phyloP scores from a whole-genome alignment of 1,284 basidiomycete genomes.

The Apiotrichum gracile region DNA sequence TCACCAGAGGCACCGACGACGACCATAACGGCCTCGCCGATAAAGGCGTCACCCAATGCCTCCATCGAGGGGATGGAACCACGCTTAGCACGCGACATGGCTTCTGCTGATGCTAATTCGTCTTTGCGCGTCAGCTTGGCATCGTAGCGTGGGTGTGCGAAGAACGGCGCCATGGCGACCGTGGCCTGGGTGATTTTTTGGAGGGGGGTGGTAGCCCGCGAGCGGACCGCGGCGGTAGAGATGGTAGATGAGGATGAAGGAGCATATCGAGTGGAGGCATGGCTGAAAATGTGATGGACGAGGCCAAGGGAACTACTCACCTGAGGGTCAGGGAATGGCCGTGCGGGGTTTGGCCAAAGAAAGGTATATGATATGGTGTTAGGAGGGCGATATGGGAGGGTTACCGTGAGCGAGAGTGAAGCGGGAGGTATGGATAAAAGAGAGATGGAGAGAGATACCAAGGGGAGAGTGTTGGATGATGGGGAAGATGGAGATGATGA shows the following conservation, averaged over 20 bases:
- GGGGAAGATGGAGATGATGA: no score
- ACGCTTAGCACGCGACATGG: constrained; percentile 18
- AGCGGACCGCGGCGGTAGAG: not conserved
- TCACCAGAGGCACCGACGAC: constrained; percentile 96
- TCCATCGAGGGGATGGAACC: constrained; percentile 76
- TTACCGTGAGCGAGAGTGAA: not conserved
- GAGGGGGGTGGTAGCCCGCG: constrained; percentile 1
- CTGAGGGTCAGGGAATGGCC: constrained; percentile 1
- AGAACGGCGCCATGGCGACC: constrained; percentile 3
- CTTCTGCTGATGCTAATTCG: not conserved
- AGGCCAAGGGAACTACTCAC: not conserved
- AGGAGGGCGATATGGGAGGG: not conserved
- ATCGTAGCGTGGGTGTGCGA: constrained; percentile 2
- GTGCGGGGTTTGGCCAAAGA: not conserved
- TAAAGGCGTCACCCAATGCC: constrained; percentile 62
- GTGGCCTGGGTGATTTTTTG: constrained; percentile 1
- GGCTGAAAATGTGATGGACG: not conserved
- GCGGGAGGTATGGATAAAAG: no score
- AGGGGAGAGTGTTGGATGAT: no score
- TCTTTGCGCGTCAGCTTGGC: constrained; percentile 3
- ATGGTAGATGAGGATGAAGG: constrained; percentile 2
- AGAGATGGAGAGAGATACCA: no score
- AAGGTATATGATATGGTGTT: not conserved
- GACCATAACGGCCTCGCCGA: constrained; percentile 79
- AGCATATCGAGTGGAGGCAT: not conserved